phyloP scores from a whole-genome alignment of 495 filamentous ascomycete species.

The Amniculicola lignicola region DNA sequence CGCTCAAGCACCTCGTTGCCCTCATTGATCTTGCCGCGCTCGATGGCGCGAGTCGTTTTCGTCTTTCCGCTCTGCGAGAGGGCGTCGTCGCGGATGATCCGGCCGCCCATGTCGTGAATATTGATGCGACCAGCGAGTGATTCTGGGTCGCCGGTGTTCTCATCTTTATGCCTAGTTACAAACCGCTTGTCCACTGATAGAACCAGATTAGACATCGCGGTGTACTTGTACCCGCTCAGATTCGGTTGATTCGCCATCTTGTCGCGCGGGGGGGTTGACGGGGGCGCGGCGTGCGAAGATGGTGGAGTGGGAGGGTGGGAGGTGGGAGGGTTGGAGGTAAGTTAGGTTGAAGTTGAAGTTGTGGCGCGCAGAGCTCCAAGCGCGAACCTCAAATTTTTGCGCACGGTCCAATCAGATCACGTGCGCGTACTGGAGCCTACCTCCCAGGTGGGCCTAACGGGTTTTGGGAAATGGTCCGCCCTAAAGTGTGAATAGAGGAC shows the following conservation, averaged over 20 bases:
- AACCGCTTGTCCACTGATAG: conserved; percentile 98
- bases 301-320: neutral
- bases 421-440: too few species aligned
- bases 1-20: conserved; percentile 82
- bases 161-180: conserved; percentile 84
- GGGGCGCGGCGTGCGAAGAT: neutral
- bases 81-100: conserved; percentile 72
- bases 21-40: conserved; percentile 76
- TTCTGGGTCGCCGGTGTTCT: conserved; percentile 95
- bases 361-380: too few species aligned
- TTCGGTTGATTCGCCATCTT: conserved; percentile 60
- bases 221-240: conserved; percentile 98
- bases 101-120: conserved; percentile 89
- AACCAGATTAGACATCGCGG: conserved; percentile 99
- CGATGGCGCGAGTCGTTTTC: conserved; percentile 61
- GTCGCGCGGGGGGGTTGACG: conserved; percentile 67
- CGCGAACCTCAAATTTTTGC: too few species aligned
- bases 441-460: too few species aligned
- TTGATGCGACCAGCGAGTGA: conserved; percentile 91
- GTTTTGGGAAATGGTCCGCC: too few species aligned
- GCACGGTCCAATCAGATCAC: too few species aligned
- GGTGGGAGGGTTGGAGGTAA: neutral
- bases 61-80: conserved; percentile 80
- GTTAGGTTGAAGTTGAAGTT: neutral
- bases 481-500: too few species aligned